Percentiles rank a stretch among this genome's conserved stretches.
phyloP scores from a whole-genome alignment of 768 basidiomycete species.

The Mycena sanguinolenta region DNA sequence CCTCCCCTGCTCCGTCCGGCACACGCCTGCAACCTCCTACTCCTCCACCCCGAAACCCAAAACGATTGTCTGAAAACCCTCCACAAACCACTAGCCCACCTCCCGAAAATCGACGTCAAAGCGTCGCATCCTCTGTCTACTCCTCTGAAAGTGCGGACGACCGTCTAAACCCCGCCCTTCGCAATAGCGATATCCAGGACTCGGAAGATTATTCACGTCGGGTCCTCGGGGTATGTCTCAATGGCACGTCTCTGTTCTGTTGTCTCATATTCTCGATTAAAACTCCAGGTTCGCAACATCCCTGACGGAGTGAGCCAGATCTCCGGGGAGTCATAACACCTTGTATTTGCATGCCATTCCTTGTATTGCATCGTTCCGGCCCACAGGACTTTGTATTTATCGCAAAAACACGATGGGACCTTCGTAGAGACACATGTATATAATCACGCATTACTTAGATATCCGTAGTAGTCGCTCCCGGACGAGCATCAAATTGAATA shows the following conservation, averaged over 20 bases:
- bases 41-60: constrained; percentile 53
- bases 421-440: constrained; percentile 19
- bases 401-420: constrained; percentile 29
- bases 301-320: constrained; percentile 57
- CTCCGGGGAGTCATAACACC: constrained; percentile 43
- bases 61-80: constrained; percentile 40
- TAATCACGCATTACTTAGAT: constrained; percentile 15
- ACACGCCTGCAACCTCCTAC: constrained; percentile 40
- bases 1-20: constrained; percentile 33
- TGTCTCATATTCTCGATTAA: not conserved
- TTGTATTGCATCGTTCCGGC: constrained; percentile 6
- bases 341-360: not conserved
- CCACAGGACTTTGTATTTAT: constrained; percentile 26
- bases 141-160: constrained; percentile 55
- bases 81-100: constrained; percentile 33
- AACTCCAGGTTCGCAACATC: constrained; percentile 66
- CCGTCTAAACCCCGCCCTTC: constrained; percentile 60
- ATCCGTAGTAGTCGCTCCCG: not conserved
- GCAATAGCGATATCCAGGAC: constrained; percentile 55
- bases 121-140: constrained; percentile 49
- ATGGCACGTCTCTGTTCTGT: constrained; percentile 11
- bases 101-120: constrained; percentile 35
- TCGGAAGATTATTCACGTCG: constrained; percentile 69
- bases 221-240: constrained; percentile 63
- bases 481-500: not conserved